phyloP scores from a whole-genome alignment of 805 yeast genomes.

The Hemisphaericaspora nanyangensis region DNA sequence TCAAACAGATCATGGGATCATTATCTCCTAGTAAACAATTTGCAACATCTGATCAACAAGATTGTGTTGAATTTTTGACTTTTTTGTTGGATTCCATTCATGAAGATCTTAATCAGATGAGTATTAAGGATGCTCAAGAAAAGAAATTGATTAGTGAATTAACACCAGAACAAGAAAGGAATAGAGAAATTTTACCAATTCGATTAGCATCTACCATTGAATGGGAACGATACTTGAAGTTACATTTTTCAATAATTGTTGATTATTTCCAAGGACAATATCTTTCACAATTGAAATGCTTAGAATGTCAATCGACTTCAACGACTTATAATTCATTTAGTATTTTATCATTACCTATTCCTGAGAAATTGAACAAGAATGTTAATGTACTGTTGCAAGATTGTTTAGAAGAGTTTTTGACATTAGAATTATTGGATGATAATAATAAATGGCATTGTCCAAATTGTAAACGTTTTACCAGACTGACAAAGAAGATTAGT shows the following conservation, averaged over 20 bases:
- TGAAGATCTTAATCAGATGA: slow-evolving; percentile 77
- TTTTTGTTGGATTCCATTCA: slow-evolving; percentile 73
- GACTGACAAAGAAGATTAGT: slow-evolving; percentile 62
- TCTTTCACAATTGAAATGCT: slow-evolving; percentile 71
- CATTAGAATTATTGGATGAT: slow-evolving; percentile 67
- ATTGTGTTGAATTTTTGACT: slow-evolving; percentile 77
- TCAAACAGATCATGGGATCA: slow-evolving; percentile 66
- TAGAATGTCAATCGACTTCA: slow-evolving; percentile 69
- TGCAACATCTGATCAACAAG: slow-evolving; percentile 72
- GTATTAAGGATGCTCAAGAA: slow-evolving; percentile 24
- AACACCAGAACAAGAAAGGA: slow-evolving; percentile 59
- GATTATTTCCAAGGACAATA: slow-evolving; percentile 88
- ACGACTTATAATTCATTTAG: slow-evolving; percentile 85
- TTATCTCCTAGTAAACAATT: slow-evolving; percentile 58
- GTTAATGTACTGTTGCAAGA: slow-evolving; percentile 42
- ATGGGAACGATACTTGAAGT: slow-evolving; percentile 83
- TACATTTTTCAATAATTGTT: slow-evolving; percentile 76
- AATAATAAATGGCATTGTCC: slow-evolving; percentile 88
- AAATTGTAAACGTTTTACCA: slow-evolving; percentile 57
- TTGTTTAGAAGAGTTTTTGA: slow-evolving; percentile 75
- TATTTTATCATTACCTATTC: slow-evolving; percentile 76
- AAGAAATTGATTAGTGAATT: slow-evolving; percentile 42
- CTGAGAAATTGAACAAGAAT: slow-evolving; percentile 34
- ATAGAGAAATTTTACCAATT: slow-evolving; percentile 68
- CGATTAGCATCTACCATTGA: slow-evolving; percentile 83